Percentiles rank a stretch among this genome's conserved stretches.
Conservation (phyloP, 306 rosid genomes). For the Quillaja saponaria region DNA sequence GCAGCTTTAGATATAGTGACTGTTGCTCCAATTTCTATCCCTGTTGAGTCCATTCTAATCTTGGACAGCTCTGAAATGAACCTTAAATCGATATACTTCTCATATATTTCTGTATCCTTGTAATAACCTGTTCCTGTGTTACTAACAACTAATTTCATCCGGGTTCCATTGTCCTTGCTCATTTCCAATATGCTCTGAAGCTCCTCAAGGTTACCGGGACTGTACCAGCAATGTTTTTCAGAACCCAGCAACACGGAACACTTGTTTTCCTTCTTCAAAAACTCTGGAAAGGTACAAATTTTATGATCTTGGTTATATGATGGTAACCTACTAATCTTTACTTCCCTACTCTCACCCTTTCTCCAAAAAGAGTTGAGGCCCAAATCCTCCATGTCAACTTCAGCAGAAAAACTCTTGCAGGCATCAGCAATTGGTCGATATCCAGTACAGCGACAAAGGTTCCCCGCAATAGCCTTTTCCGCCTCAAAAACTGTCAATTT, state of each 20-base stretch:
- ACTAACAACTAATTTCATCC: constrained; percentile 52
- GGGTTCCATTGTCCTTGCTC: constrained; percentile 21
- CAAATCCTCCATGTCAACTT: constrained; percentile 62
- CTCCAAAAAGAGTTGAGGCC: constrained; percentile 56
- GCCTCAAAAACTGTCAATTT: constrained; percentile 52
- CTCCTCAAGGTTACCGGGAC: constrained; percentile 38
- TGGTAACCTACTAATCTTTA: constrained; percentile 34
- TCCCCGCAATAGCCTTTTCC: constrained; percentile 51
- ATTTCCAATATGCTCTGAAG: constrained; percentile 32
- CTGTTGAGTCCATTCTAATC: constrained; percentile 49
- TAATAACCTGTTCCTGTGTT: constrained; percentile 77
- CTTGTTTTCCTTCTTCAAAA: constrained; percentile 36
- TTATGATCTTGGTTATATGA: constrained; percentile 19
- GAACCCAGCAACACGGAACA: constrained; percentile 32
- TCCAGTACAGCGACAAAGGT: constrained; percentile 66
- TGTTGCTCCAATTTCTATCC: constrained; percentile 68
- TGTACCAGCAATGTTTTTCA: constrained; percentile 37
- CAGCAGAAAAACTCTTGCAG: constrained; percentile 58
- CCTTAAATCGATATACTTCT: constrained; percentile 55
- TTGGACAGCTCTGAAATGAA: constrained; percentile 57
- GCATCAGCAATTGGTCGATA: constrained; percentile 62
- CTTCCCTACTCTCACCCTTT: constrained; percentile 37
- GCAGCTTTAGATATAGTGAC: constrained; percentile 66
- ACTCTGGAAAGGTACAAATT: constrained; percentile 44
- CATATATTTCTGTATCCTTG: constrained; percentile 55